Base-by-base conservation (phyloP, 805 yeast species). In the Yarrowia osloensis region DNA sequence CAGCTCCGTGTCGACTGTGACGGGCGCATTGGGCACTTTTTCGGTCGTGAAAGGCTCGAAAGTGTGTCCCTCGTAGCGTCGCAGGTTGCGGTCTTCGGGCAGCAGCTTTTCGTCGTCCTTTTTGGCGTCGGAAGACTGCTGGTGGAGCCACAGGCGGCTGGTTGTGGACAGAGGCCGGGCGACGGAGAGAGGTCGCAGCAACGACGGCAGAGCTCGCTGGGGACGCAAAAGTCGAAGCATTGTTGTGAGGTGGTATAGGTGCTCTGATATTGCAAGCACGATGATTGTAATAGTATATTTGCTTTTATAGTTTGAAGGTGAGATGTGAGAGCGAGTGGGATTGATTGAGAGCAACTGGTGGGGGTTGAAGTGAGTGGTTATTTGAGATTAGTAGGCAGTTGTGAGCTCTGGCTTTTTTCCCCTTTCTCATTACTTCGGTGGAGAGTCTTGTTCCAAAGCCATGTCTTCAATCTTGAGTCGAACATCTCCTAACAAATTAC, bases 1-100 rank as follows among this genome's bases (percentile, higher is more conserved):
- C 42, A 94, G 80, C 59, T 90, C 96, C 59, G 88, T 81, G 69
- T 93, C 90, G 3, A 92, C 83, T 1, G 90, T 85, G 77, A 88
- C 83, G 28, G 85, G 86, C 47, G 66, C 66, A 44, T 61, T 61
- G 66, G 66, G 66, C 31, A 44, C 54, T 31, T 44, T 61, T n/a
- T 61, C 54, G 44, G 52, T 24, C n/a, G 39, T 35, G 15, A 61
- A 61, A 0, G 66, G 66, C 66, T 61, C 66, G 13, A 61, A 61
- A 6, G 52, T 44, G 44, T 44, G 54, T 13, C 66, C 66, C 33
- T 61, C 66, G 33, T 61, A 61, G 3, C 66, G 52, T 44, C 66
- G 15, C 33, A 61, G 44, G 33, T 61, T 61, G 3, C 24, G 54
- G 54, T 61, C 66, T n/a, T 61, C 54, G 31, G 66, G 49, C 44